Evolutionary conservation across 2,329 filamentous ascomycete genomes (phyloP), one percentile per base, ranked within the genome.

Genomic region (Westerdykella ornata): DNA sequence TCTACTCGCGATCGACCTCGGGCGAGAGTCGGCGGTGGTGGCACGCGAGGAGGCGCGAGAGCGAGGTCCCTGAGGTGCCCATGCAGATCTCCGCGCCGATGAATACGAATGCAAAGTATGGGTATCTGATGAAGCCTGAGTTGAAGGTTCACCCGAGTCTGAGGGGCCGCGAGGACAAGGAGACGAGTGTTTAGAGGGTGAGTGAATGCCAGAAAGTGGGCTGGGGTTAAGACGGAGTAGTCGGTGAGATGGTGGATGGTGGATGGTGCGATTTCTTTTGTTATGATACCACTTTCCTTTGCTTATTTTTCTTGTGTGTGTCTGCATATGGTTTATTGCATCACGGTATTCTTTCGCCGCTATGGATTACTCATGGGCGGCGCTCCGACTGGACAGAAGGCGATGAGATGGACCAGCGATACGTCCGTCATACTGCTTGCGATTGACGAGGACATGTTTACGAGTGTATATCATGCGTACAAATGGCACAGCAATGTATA

Each of bases 1-100:
- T 57, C 37, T 62, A 65, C 52, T 60, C 57, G n/a, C 47, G 62
- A 14, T 59, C 57, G 8, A 64, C 60, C 1, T 54, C 53, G 6
- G 59, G 56, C 4, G 51, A 57, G 29, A 26, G 39, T 2, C 26
- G 35, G 28, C 22, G 30, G 29, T 34, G 17, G 13, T 39, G 13
- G 14, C 37, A 32, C 18, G 56, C 55, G 37, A 51, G 44, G 32
- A 51, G 56, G 35, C 50, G 61, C 41, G 55, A 72, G 34, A 67
- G 66, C 54, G 64, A 69, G 46, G 67, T 65, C 38, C 72, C 62
- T 36, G 67, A 63, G 20, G 60, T 73, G 51, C 63, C 72, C 41
- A 45, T 78, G 36, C 73, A 76, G 47, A 81, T 84, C 50, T 79
- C 76, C 1, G 69, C 67, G 8, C 78, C 78, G 0, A 61, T 78